Conservation (phyloP, 2,329 filamentous ascomycete genomes). For the Hypocreales sp. region DNA sequence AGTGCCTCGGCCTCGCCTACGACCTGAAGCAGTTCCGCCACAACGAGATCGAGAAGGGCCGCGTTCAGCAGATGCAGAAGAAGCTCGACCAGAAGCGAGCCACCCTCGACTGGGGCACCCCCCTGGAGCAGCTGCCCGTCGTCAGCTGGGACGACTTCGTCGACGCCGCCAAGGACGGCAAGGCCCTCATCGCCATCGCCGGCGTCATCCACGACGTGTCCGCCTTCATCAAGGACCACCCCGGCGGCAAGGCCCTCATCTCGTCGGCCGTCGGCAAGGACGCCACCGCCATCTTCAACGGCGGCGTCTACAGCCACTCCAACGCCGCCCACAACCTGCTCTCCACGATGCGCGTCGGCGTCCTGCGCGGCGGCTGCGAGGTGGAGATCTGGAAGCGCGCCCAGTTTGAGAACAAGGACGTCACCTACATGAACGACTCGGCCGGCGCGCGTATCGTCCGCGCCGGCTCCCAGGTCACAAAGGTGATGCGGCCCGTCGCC, state of each 20-base stretch:
- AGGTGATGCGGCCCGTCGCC: constrained; percentile 61
- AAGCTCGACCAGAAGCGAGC: constrained; percentile 80
- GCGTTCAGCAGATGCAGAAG: constrained; percentile 80
- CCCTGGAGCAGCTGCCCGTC: constrained; percentile 72
- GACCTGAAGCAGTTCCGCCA: constrained; percentile 81
- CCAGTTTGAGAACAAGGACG: constrained; percentile 71
- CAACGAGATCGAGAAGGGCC: constrained; percentile 88
- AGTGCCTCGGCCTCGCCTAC: constrained; percentile 69
- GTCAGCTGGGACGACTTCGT: constrained; percentile 80
- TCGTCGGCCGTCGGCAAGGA: constrained; percentile 72
- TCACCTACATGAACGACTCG: constrained; percentile 65
- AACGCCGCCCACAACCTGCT: constrained; percentile 83
- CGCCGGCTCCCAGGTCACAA: constrained; percentile 74
- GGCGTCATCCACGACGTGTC: constrained; percentile 77
- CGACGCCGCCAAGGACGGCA: constrained; percentile 58
- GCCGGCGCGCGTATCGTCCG: constrained; percentile 71
- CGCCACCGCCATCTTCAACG: constrained; percentile 82
- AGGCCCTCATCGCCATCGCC: constrained; percentile 60
- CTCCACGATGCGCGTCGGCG: constrained; percentile 76
- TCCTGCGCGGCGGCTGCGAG: constrained; percentile 74
- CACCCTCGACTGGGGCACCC: constrained; percentile 72
- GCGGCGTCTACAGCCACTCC: constrained; percentile 78
- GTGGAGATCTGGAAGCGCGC: constrained; percentile 89
- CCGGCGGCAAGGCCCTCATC: constrained; percentile 82
- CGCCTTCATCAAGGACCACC: constrained; percentile 76